A percentile compares a stretch with the other conserved stretches of the same genome.
Conservation (phyloP, 1,139 yeast genomes). For the Hansenula sp. region DNA sequence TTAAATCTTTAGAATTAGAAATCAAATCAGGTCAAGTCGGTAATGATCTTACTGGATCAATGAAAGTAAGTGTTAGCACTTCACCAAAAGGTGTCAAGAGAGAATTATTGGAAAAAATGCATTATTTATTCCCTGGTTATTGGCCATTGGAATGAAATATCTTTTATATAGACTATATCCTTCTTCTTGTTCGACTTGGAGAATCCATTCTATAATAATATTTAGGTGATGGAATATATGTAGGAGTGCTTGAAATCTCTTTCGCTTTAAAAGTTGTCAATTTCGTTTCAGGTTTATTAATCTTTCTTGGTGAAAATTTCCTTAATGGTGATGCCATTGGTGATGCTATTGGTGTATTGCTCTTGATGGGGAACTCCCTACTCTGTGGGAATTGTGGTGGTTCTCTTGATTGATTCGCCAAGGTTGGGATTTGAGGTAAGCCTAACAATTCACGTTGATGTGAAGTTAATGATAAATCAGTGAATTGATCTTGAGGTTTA, state of each 20-base stretch:
- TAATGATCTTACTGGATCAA: slow-evolving; percentile 65
- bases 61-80: slow-evolving; percentile 82
- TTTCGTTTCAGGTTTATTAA: slow-evolving; percentile 2
- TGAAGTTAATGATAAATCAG: slow-evolving; percentile 37
- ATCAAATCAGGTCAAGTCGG: slow-evolving; percentile 62
- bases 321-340: slow-evolving; percentile 24
- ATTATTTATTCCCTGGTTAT: slow-evolving; percentile 89
- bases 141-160: slow-evolving; percentile 42
- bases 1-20: slow-evolving; percentile 62
- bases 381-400: slow-evolving; percentile 1
- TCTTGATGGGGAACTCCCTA: slow-evolving; percentile 1
- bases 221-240: slow-evolving; percentile 38
- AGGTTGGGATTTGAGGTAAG: slow-evolving; percentile 26
- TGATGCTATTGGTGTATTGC: slow-evolving; percentile 21
- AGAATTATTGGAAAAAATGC: slow-evolving; percentile 74
- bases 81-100: slow-evolving; percentile 70
- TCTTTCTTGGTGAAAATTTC: slow-evolving; percentile 6
- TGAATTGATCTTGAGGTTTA: slow-evolving; percentile 31
- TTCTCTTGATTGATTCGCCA: slow-evolving; percentile 10
- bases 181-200: slow-evolving; percentile 33
- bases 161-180: neutral
- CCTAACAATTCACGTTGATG: slow-evolving; percentile 41
- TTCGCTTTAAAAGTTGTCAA: slow-evolving; percentile 6
- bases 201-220: slow-evolving; percentile 40
- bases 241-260: slow-evolving; percentile 18